phyloP scores from a whole-genome alignment of 1,284 basidiomycete genomes.

The Cutaneotrichosporon dermatis region DNA sequence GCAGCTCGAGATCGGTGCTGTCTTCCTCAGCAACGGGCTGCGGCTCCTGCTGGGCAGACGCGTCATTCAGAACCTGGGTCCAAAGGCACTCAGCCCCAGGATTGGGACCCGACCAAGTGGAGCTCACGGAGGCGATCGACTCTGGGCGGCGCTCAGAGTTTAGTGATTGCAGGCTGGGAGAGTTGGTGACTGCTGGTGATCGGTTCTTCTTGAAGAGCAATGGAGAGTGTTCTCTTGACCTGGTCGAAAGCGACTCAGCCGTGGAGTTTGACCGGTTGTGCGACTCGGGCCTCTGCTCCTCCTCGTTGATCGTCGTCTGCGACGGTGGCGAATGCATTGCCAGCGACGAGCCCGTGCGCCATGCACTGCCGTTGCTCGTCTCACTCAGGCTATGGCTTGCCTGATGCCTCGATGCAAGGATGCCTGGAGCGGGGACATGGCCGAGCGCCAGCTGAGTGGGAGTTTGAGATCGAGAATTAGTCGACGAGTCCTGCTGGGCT shows the following conservation, averaged over 20 bases:
- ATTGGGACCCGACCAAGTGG: constrained; percentile 9
- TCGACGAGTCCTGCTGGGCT: constrained; percentile 2
- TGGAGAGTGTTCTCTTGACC: not conserved
- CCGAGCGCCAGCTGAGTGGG: not conserved
- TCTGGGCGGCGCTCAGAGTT: not conserved
- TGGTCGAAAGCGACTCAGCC: not conserved
- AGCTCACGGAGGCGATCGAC: constrained; percentile 9
- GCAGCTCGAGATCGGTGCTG: constrained; percentile 18
- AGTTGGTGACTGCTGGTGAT: not conserved
- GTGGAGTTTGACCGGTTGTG: not conserved
- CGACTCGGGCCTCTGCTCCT: not conserved
- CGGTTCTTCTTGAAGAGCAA: not conserved
- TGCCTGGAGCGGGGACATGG: constrained; percentile 9
- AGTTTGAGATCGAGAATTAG: constrained; percentile 1
- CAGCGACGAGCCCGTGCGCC: constrained; percentile 1
- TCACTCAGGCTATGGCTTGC: constrained; percentile 12
- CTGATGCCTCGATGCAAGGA: constrained; percentile 12
- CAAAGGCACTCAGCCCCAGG: constrained; percentile 8
- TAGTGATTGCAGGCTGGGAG: not conserved
- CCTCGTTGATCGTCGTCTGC: constrained; percentile 1
- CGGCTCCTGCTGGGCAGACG: not conserved
- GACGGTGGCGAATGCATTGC: constrained; percentile 4
- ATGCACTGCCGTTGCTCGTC: not conserved
- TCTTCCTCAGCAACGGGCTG: constrained; percentile 9
- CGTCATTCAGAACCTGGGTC: constrained; percentile 9